Conservation (phyloP, 352 stramenopile genomes). For the Plasmopara muralis region DNA sequence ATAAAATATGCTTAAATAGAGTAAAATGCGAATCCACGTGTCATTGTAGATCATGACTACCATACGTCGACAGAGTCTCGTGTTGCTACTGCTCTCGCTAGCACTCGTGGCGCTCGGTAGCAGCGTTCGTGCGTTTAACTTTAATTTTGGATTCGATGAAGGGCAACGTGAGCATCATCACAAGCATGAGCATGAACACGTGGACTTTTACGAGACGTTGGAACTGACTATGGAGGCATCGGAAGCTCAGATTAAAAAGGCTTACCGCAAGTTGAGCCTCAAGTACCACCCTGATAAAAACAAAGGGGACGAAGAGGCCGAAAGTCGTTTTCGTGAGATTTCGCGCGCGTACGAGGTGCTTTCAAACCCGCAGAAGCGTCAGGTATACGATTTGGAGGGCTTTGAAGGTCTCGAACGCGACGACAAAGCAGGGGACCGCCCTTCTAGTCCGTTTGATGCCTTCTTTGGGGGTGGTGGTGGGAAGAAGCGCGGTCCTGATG, state of each 20-base stretch:
- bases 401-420: constrained; percentile 81
- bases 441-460: constrained; percentile 63
- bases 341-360: constrained; percentile 88
- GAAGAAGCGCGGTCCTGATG: constrained; percentile 68
- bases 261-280: constrained; percentile 92
- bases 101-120: constrained; percentile 26
- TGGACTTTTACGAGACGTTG: constrained; percentile 76
- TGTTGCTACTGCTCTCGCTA: constrained; percentile 25
- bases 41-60: constrained; percentile 16
- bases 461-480: constrained; percentile 68
- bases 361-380: constrained; percentile 81
- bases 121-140: constrained; percentile 35
- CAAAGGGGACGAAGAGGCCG: constrained; percentile 65
- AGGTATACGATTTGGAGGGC: constrained; percentile 91
- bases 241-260: constrained; percentile 92
- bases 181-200: constrained; percentile 43
- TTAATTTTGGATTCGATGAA: constrained; percentile 45
- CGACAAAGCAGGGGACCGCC: constrained; percentile 41
- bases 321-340: constrained; percentile 88
- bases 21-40: constrained; percentile 21
- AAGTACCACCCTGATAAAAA: constrained; percentile 95
- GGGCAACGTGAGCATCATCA: constrained; percentile 44
- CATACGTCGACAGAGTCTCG: constrained; percentile 18
- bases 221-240: constrained; percentile 74
- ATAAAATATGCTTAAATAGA: neutral